Evolutionary conservation across 169 alveolate species (phyloP).

Genomic region (Eimeria sp.): DNA sequence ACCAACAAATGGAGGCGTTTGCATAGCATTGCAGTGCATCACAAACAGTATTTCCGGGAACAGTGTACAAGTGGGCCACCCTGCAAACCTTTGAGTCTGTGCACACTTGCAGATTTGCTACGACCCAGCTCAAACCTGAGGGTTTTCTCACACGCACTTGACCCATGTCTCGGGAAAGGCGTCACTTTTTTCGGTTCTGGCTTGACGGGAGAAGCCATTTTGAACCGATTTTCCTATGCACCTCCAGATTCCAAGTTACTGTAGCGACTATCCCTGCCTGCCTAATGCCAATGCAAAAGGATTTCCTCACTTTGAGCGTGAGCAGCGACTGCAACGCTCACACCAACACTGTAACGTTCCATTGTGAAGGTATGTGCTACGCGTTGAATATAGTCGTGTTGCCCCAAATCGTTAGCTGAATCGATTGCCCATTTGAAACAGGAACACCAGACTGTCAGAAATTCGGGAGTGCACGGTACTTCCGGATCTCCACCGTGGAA

Average conservation of each 20-base stretch:
- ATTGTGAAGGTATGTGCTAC: not conserved
- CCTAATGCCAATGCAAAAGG: not conserved
- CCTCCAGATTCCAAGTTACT: not conserved
- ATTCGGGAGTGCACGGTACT: not conserved
- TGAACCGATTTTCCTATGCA: not conserved
- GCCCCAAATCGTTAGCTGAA: not conserved
- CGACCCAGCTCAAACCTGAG: not conserved
- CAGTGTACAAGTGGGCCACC: not conserved
- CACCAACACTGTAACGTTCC: not conserved
- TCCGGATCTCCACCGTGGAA: not conserved
- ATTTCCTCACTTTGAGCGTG: not conserved
- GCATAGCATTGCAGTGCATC: not conserved
- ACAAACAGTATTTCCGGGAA: not conserved
- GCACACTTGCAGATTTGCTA: not conserved
- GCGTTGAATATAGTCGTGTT: not conserved
- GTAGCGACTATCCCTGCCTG: not conserved
- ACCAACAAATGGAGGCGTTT: not conserved
- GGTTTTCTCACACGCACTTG: not conserved
- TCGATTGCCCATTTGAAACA: not conserved
- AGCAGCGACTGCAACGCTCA: slow-evolving; percentile 9
- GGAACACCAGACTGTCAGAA: not conserved
- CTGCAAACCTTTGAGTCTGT: not conserved
- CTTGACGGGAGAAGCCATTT: not conserved
- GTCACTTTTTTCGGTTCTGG: not conserved
- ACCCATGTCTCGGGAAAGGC: not conserved